These are phyloP conservation scores for Citeromyces hawaiiensis DNA, from an alignment of 1,139 yeast genomes.

Conservation along the genomic window DNA sequence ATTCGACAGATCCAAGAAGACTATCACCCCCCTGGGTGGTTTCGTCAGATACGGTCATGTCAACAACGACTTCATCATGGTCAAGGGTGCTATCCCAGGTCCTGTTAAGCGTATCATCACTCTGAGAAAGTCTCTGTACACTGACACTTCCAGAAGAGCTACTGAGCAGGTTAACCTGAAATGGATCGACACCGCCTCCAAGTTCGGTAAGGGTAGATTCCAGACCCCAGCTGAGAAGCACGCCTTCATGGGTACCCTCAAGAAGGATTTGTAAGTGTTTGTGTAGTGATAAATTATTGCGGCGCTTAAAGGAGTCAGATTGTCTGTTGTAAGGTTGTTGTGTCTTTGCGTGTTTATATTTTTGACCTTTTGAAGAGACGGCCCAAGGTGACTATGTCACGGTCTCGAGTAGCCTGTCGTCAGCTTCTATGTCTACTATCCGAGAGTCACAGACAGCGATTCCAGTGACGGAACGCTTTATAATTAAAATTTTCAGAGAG, in stretches of 20 bases:
- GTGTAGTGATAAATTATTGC: too few relatives aligned
- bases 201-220: constrained; percentile 99
- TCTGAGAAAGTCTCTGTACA: constrained; percentile 96
- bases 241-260: constrained; percentile 99
- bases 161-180: constrained; percentile 92
- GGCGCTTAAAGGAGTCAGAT: too few relatives aligned
- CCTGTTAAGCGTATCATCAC: constrained; percentile 98
- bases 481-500: too few relatives aligned
- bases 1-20: constrained; percentile 98
- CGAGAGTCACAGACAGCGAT: too few relatives aligned
- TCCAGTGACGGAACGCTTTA: too few relatives aligned
- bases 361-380: too few relatives aligned
- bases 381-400: too few relatives aligned
- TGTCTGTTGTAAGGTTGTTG: too few relatives aligned
- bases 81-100: constrained; percentile 99
- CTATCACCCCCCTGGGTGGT: constrained; percentile 99
- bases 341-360: too few relatives aligned
- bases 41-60: constrained; percentile 98
- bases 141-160: constrained; percentile 97
- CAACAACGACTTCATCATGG: constrained; percentile 92
- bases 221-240: constrained; percentile 99
- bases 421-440: too few relatives aligned
- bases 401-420: too few relatives aligned
- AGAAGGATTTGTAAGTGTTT: constrained; percentile 57
- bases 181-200: constrained; percentile 99